phyloP scores from a whole-genome alignment of 495 filamentous ascomycete species.

The Rhizodiscina lignyota region DNA sequence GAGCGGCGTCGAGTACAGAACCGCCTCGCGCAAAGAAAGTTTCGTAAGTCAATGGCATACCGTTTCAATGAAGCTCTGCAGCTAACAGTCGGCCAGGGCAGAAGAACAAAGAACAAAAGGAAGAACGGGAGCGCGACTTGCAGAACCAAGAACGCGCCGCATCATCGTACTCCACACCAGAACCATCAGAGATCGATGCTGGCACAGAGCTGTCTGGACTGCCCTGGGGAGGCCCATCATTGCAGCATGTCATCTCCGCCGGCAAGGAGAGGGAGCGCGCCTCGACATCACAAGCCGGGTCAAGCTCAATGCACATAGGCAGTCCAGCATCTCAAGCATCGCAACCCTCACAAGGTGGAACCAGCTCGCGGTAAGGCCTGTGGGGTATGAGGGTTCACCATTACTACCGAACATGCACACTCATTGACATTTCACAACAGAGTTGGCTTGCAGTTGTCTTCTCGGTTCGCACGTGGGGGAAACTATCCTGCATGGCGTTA shows the following conservation, averaged over 20 bases:
- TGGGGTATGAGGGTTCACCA: too few relatives aligned
- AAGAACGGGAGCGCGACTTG: slow-evolving; percentile 36
- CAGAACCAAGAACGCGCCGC: slow-evolving; percentile 38
- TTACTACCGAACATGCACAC: too few relatives aligned
- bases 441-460: too few relatives aligned
- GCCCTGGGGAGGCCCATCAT: slow-evolving; percentile 44
- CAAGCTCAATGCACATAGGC: slow-evolving; percentile 14
- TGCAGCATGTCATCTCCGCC: slow-evolving; percentile 34
- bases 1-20: slow-evolving; percentile 25
- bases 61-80: not conserved
- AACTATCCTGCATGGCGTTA: not conserved
- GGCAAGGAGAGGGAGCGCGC: slow-evolving; percentile 29
- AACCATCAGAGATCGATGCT: slow-evolving; percentile 30
- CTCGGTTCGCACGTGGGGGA: not conserved
- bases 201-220: slow-evolving; percentile 37
- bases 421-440: too few relatives aligned
- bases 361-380: too few relatives aligned
- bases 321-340: too few relatives aligned
- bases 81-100: slow-evolving; percentile 28
- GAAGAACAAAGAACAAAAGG: slow-evolving; percentile 39
- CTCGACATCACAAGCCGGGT: slow-evolving; percentile 14
- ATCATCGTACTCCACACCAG: slow-evolving; percentile 36
- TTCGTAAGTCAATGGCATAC: slow-evolving; percentile 18
- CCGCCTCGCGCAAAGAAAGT: slow-evolving; percentile 23
- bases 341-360: too few relatives aligned